phyloP scores from a whole-genome alignment of 768 basidiomycete species.

The Kwoniella shandongensis region DNA sequence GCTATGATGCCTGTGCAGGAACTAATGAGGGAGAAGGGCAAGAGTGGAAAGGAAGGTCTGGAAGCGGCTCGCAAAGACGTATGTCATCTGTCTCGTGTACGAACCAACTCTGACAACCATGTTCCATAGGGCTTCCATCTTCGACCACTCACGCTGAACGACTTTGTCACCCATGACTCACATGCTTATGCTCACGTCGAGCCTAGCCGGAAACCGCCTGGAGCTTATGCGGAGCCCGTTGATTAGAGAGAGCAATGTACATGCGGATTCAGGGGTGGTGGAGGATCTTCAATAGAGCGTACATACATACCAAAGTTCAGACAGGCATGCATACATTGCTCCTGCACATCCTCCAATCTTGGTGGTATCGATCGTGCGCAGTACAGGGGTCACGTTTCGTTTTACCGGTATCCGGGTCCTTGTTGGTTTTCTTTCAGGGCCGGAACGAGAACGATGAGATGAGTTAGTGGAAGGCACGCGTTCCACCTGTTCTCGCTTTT shows the following conservation, averaged over 20 bases:
- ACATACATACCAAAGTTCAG: too few species aligned
- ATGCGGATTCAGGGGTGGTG: too few species aligned
- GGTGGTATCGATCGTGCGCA: too few species aligned
- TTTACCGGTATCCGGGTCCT: too few species aligned
- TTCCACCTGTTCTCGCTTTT: too few species aligned
- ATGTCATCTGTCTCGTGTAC: slow-evolving; percentile 26
- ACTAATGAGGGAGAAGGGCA: slow-evolving; percentile 49
- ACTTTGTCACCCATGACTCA: slow-evolving; percentile 61
- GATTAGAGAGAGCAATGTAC: slow-evolving; percentile 2
- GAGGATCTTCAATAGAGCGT: too few species aligned
- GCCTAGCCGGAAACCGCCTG: slow-evolving; percentile 38
- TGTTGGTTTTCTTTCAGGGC: too few species aligned
- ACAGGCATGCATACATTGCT: too few species aligned
- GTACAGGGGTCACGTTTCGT: too few species aligned
- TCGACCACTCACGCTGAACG: slow-evolving; percentile 67
- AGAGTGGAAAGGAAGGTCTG: slow-evolving; percentile 58
- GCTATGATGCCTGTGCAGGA: slow-evolving; percentile 75
- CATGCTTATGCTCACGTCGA: slow-evolving; percentile 52
- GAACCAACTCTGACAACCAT: background rate
- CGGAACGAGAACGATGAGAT: too few species aligned
- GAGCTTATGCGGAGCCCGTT: slow-evolving; percentile 33
- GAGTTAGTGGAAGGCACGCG: too few species aligned
- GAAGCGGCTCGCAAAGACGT: slow-evolving; percentile 58
- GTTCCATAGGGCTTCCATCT: slow-evolving; percentile 70
- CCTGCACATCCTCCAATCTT: too few species aligned